A percentile compares a stretch with the other conserved stretches of the same genome.
These are phyloP conservation scores for Malania oleifera DNA, from an alignment of 164 flowering plant species.

Conservation along the genomic window DNA sequence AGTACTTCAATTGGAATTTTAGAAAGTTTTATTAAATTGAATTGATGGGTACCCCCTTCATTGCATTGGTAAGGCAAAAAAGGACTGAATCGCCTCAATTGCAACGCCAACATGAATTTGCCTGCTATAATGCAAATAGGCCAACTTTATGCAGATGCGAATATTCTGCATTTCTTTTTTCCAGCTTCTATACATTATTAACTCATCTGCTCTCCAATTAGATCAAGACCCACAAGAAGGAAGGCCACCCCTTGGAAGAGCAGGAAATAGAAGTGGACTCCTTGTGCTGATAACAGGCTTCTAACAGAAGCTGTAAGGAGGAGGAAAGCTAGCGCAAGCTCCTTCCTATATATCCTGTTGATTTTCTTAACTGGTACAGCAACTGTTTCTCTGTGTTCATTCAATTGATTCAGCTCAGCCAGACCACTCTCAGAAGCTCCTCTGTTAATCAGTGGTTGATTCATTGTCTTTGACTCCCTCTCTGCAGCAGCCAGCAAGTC, in stretches of 20 bases:
- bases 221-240: conserved; percentile 86
- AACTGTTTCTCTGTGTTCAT: conserved; percentile 42
- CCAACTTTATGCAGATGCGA: not conserved
- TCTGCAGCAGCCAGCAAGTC: conserved; percentile 62
- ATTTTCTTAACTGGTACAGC: conserved; percentile 35
- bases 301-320: conserved; percentile 75
- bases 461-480: conserved; percentile 45
- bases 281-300: conserved; percentile 78
- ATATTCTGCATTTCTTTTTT: not conserved
- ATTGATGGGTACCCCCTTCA: conserved; percentile 12
- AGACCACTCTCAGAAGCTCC: conserved; percentile 72
- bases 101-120: not conserved
- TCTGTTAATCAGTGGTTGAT: conserved; percentile 37
- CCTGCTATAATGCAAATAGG: not conserved
- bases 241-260: conserved; percentile 85
- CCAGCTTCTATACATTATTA: conserved; percentile 15
- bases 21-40: conserved; percentile 12
- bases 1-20: conserved; percentile 13
- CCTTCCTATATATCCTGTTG: conserved; percentile 69
- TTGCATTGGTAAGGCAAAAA: conserved; percentile 1
- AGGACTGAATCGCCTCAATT: not conserved
- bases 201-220: conserved; percentile 82
- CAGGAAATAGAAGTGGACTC: conserved; percentile 84
- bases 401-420: conserved; percentile 39
- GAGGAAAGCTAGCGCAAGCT: conserved; percentile 72